Evolutionary conservation across 2,329 filamentous ascomycete genomes (phyloP).

Genomic region (Pezizomycotina sp.): DNA sequence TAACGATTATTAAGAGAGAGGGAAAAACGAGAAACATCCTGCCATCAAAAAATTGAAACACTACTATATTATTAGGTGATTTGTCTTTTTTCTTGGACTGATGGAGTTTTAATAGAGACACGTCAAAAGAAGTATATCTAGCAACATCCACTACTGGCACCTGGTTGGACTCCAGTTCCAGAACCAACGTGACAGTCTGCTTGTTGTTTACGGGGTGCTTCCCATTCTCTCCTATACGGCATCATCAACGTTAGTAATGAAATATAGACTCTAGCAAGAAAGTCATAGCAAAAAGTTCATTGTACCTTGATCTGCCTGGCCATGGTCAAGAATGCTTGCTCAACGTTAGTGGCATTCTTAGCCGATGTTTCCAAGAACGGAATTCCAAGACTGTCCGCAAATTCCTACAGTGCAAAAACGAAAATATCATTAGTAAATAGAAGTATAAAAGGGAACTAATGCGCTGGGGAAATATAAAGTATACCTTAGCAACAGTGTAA

Average conservation of each 20-base stretch:
- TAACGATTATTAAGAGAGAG: too few relatives aligned
- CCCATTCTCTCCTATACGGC: conserved; percentile 68
- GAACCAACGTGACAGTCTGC: conserved; percentile 87
- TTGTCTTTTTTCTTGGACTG: too few relatives aligned
- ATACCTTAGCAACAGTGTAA: conserved; percentile 97
- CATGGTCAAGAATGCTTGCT: conserved; percentile 99
- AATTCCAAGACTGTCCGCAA: conserved; percentile 94
- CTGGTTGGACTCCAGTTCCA: conserved; percentile 81
- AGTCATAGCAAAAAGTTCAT: too few relatives aligned
- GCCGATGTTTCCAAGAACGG: conserved; percentile 99
- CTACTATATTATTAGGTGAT: too few relatives aligned
- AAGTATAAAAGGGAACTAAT: conserved; percentile 5
- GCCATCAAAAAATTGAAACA: too few relatives aligned
- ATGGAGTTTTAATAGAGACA: too few relatives aligned
- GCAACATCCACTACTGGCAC: conserved; percentile 74
- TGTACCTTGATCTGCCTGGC: conserved; percentile 83
- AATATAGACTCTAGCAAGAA: not conserved
- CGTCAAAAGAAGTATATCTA: conserved; percentile 39
- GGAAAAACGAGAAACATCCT: too few relatives aligned
- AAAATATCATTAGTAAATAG: conserved; percentile 7
- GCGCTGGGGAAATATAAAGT: conserved; percentile 11
- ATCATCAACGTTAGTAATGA: not conserved
- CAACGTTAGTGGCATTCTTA: conserved; percentile 98
- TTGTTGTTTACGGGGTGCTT: conserved; percentile 94
- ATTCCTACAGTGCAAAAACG: conserved; percentile 48